Conservation (phyloP, 1,284 basidiomycete genomes). For the Neolentinus lepideus region DNA sequence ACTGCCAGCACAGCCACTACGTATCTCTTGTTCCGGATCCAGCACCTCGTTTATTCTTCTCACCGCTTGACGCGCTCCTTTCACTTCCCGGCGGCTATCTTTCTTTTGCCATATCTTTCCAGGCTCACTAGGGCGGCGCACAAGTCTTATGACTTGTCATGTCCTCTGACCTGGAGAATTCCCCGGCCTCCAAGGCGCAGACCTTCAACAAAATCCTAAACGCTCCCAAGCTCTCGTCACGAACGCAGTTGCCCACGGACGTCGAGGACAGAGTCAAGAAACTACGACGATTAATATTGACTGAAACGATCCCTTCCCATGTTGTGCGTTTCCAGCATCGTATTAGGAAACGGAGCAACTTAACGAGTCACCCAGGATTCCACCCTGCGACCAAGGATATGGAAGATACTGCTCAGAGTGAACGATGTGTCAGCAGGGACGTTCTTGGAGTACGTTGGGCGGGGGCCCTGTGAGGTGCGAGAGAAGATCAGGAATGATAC, state of each 20-base stretch:
- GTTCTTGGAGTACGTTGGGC: slow-evolving; percentile 76
- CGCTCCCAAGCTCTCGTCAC: slow-evolving; percentile 55
- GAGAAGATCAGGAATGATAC: slow-evolving; percentile 86
- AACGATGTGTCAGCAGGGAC: slow-evolving; percentile 69
- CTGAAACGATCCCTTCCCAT: slow-evolving; percentile 79
- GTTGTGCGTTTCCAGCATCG: slow-evolving; percentile 30
- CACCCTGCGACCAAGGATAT: slow-evolving; percentile 73
- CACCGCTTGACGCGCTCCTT: not conserved
- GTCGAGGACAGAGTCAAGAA: slow-evolving; percentile 78
- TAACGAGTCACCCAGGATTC: slow-evolving; percentile 55
- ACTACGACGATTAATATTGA: slow-evolving; percentile 75
- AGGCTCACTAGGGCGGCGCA: not conserved
- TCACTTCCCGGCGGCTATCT: not conserved
- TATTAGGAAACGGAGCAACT: too few relatives aligned
- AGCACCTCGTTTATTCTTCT: not conserved
- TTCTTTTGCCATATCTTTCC: not conserved
- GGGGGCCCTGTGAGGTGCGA: slow-evolving; percentile 81
- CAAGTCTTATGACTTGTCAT: not conserved
- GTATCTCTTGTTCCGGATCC: not conserved
- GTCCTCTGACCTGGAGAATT: not conserved
- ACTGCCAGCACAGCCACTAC: too few relatives aligned
- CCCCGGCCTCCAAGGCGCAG: slow-evolving; percentile 41
- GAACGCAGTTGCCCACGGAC: slow-evolving; percentile 57
- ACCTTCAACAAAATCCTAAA: slow-evolving; percentile 74
- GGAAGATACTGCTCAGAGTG: slow-evolving; percentile 87